Percentiles rank a stretch among this genome's conserved stretches.
phyloP scores from a whole-genome alignment of 2,329 filamentous ascomycete genomes.

The Falciphora oryzae region DNA sequence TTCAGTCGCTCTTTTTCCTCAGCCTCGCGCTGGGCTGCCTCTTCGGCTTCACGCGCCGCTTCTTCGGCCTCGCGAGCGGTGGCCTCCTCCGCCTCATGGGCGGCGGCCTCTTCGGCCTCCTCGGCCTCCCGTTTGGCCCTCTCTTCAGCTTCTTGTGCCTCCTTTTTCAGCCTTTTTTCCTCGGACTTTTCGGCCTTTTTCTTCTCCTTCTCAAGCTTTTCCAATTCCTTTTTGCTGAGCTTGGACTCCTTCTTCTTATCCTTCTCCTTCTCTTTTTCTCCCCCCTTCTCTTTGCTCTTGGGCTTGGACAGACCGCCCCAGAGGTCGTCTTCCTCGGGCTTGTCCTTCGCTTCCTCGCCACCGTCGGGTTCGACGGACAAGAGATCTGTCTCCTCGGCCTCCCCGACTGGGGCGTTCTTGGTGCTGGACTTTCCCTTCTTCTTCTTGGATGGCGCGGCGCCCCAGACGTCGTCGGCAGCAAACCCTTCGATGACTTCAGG shows the following conservation, averaged over 20 bases:
- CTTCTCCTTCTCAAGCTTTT: constrained; percentile 40
- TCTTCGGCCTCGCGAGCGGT: constrained; percentile 34
- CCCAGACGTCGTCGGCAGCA: constrained; percentile 7
- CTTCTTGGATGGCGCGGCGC: constrained; percentile 15
- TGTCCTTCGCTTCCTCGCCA: constrained; percentile 14
- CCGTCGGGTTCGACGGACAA: constrained; percentile 6
- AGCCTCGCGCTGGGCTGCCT: constrained; percentile 31
- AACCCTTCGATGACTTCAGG: constrained; percentile 17
- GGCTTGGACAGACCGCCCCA: constrained; percentile 28
- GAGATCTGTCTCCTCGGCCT: constrained; percentile 12
- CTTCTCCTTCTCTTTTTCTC: constrained; percentile 23
- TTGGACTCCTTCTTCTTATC: constrained; percentile 36
- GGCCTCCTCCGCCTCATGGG: constrained; percentile 25
- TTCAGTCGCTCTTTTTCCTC: constrained; percentile 27
- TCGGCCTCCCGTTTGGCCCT: constrained; percentile 20
- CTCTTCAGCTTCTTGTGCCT: constrained; percentile 28
- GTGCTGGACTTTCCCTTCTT: constrained; percentile 20
- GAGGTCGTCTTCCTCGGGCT: constrained; percentile 27
- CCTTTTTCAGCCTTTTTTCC: constrained; percentile 38
- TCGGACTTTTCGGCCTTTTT: constrained; percentile 19
- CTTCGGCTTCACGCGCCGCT: constrained; percentile 32
- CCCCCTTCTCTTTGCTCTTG: constrained; percentile 38
- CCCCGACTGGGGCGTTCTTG: constrained; percentile 13
- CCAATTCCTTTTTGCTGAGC: constrained; percentile 43
- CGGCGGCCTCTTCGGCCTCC: constrained; percentile 33